Conservation (phyloP, 2,329 filamentous ascomycete species). For the Magnaporthales sp. region DNA sequence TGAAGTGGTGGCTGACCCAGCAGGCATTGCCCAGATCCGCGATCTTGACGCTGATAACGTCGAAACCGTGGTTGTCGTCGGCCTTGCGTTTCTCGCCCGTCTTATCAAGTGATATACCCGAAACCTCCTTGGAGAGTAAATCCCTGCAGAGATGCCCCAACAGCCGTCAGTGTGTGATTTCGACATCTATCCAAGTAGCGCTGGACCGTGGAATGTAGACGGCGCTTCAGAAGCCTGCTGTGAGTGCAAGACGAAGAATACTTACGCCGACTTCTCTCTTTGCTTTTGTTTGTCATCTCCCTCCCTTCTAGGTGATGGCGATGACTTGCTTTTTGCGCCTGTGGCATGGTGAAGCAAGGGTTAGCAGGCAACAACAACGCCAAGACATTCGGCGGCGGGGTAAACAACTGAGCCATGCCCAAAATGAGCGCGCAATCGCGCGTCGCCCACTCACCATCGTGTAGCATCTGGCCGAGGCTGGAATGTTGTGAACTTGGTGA, state of each 20-base stretch:
- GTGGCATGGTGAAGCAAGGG: background rate
- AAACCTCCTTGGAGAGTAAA: slow-evolving; percentile 84
- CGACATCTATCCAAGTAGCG: too few species aligned
- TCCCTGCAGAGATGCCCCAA: slow-evolving; percentile 47
- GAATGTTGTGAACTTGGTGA: slow-evolving; percentile 51
- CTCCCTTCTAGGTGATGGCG: slow-evolving; percentile 25
- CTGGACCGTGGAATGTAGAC: too few species aligned
- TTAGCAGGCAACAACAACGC: background rate
- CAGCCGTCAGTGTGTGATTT: background rate
- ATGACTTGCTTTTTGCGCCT: slow-evolving; percentile 6
- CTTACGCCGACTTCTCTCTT: slow-evolving; percentile 90
- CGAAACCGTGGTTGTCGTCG: slow-evolving; percentile 48
- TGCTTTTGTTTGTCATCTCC: slow-evolving; percentile 62
- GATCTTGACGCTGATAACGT: slow-evolving; percentile 97
- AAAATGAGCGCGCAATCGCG: background rate
- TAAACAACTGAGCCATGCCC: background rate
- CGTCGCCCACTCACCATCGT: slow-evolving; percentile 52
- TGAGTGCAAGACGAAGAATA: slow-evolving; percentile 11
- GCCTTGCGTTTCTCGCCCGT: slow-evolving; percentile 52
- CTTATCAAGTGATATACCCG: slow-evolving; percentile 88
- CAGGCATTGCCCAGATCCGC: slow-evolving; percentile 96
- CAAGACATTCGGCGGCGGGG: background rate
- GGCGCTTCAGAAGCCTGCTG: background rate
- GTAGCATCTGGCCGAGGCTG: slow-evolving; percentile 78
- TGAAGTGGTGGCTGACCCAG: slow-evolving; percentile 98